Percentiles rank a stretch among this genome's conserved stretches.
These are phyloP conservation scores for Alternaria arbusti DNA, from an alignment of 2,329 filamentous ascomycete species.

Conservation along the genomic window DNA sequence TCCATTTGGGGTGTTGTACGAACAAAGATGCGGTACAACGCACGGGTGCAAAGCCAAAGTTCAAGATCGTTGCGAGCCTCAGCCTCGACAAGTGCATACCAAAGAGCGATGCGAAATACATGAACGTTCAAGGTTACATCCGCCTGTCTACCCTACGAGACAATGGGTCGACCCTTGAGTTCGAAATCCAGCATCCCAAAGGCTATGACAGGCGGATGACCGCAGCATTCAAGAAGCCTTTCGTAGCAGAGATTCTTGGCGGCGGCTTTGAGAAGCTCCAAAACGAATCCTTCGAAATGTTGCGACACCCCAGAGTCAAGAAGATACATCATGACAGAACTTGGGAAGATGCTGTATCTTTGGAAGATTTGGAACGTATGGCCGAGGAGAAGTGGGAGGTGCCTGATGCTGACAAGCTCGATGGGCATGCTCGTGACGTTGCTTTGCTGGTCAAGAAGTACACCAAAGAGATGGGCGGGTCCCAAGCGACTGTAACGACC, in stretches of 20 bases:
- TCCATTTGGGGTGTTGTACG: conserved; percentile 76
- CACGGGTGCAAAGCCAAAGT: conserved; percentile 62
- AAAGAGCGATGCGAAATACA: conserved; percentile 50
- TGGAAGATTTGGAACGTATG: conserved; percentile 71
- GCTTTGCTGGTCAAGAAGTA: conserved; percentile 34
- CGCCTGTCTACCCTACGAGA: conserved; percentile 35
- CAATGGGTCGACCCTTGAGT: conserved; percentile 24
- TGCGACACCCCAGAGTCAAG: conserved; percentile 76
- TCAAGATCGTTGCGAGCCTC: conserved; percentile 67
- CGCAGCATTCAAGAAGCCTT: conserved; percentile 69
- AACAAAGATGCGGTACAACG: conserved; percentile 68
- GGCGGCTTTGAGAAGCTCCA: conserved; percentile 78
- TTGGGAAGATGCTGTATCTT: conserved; percentile 71
- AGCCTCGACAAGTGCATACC: conserved; percentile 56
- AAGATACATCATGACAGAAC: conserved; percentile 81
- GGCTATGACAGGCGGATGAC: conserved; percentile 45
- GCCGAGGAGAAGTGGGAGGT: conserved; percentile 61
- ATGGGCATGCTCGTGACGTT: conserved; percentile 41
- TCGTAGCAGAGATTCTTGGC: conserved; percentile 81
- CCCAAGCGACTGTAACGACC: conserved; percentile 23
- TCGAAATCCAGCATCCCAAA: conserved; percentile 30
- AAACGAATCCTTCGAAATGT: conserved; percentile 73
- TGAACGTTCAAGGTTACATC: conserved; percentile 52
- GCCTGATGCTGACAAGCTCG: conserved; percentile 31
- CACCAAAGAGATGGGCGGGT: conserved; percentile 13